phyloP scores from a whole-genome alignment of 192 early-diverging fungal species.

The Chytriomyces sp. region DNA sequence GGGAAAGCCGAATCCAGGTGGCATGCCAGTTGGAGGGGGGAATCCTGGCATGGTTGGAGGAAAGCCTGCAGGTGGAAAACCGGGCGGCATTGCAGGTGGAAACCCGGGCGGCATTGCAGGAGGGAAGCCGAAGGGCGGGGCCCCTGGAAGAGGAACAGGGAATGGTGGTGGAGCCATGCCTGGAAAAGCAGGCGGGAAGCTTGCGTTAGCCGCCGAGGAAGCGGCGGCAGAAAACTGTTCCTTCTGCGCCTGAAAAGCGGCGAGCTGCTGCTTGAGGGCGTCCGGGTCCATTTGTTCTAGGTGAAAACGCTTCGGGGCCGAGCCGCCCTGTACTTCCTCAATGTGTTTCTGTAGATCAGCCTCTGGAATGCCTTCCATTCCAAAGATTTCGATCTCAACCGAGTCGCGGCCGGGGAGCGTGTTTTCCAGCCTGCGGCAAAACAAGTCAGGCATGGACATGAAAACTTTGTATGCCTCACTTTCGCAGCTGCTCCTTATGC shows the following conservation, averaged over 20 bases:
- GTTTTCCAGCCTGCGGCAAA: slow-evolving; percentile 71
- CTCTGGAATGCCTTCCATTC: slow-evolving; percentile 88
- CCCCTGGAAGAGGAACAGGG: slow-evolving; percentile 11
- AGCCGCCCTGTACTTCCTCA: slow-evolving; percentile 33
- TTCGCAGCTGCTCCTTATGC: slow-evolving; percentile 83
- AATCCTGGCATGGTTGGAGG: slow-evolving; percentile 16
- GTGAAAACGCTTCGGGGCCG: slow-evolving; percentile 27
- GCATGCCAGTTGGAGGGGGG: slow-evolving; percentile 16
- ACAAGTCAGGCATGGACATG: background rate
- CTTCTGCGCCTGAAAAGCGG: slow-evolving; percentile 45
- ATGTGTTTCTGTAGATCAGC: slow-evolving; percentile 75
- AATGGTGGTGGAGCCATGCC: background rate
- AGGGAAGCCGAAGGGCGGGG: background rate
- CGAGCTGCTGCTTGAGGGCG: slow-evolving; percentile 39
- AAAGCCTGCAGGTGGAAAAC: slow-evolving; percentile 17
- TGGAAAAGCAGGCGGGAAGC: background rate
- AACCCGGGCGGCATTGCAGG: slow-evolving; percentile 29
- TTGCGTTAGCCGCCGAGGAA: background rate
- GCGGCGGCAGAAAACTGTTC: slow-evolving; percentile 5
- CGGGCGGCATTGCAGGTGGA: slow-evolving; percentile 21
- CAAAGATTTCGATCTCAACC: slow-evolving; percentile 91
- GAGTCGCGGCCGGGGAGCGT: slow-evolving; percentile 81
- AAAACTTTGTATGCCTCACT: slow-evolving; percentile 45
- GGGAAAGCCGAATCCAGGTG: slow-evolving; percentile 20
- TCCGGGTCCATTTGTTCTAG: slow-evolving; percentile 32